Base-by-base conservation (phyloP, 2,329 filamentous ascomycete genomes). In the Atkinsonella hypoxylon region DNA sequence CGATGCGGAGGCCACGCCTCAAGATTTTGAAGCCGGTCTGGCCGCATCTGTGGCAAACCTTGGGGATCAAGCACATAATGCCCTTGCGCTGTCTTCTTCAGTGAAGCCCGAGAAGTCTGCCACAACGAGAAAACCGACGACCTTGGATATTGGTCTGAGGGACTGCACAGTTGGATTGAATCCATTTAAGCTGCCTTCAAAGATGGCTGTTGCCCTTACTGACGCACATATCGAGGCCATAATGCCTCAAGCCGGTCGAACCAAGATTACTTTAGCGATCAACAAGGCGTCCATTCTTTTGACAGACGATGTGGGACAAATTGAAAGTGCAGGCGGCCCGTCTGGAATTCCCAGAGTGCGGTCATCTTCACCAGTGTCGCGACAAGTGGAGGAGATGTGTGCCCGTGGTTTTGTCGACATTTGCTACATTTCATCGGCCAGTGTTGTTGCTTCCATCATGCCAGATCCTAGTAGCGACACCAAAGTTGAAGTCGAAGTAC, bases 81-180 rank as follows among this genome's bases (percentile, higher is more conserved):
- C 70, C 17, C 66, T 81, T 26, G 56, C 60, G 11, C 53, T 58
- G 12, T 59, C 57, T 4, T 58, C 62, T 7, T 39, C 43, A 9
- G 38, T 8, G n/a, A 54, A 60, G 2, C 11, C 38, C 9, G 51
- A 52, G 8, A 59, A 60, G 38, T 53, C 60, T 39, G 51, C 56
- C 61, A 60, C 64, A 57, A 60, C 62, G 11, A 57, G 64, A 1
- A 83, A 83, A 58, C 77, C 82, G 0, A 75, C 85, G 44, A 79
- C 78, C 15, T 67, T 94, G 47, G 83, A 90, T 58, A 58, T 97
- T n/a, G 76, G 83, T 8, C 73, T 97, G 52, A 77, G 82, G 55
- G 88, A 95, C 62, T 95, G 88, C 55, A 75, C 90, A 10, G 57
- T 97, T 44, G 90, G 90, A 0, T 70, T 98, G 8, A 95, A 95